A percentile compares a stretch with the other conserved stretches of the same genome.
These are phyloP conservation scores for Pseudogymnoascus sp. DNA, from an alignment of 2,329 filamentous ascomycete genomes.

Conservation along the genomic window DNA sequence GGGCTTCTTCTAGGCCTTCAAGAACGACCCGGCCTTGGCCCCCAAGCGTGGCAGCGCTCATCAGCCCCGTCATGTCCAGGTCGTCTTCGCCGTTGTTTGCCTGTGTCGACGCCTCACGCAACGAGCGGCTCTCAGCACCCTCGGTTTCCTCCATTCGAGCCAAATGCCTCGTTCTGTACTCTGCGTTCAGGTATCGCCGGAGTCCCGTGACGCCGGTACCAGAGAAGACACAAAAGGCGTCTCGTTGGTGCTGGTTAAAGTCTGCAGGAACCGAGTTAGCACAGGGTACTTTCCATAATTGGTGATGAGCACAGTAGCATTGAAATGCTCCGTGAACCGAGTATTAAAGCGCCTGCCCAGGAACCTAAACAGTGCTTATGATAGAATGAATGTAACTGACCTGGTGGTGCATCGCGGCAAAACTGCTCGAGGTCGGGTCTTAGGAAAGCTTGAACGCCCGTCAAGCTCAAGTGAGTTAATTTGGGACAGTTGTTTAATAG, in stretches of 20 bases:
- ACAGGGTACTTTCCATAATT: not conserved
- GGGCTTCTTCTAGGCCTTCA: not conserved
- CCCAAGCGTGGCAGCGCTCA: not conserved
- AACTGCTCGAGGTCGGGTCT: constrained; percentile 75
- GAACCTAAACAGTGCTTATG: constrained; percentile 11
- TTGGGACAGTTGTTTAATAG: constrained; percentile 86
- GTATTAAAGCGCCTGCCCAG: too few species aligned
- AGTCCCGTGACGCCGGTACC: constrained; percentile 72
- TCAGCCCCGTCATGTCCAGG: not conserved
- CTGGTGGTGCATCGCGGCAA: constrained; percentile 74
- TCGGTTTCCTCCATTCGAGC: not conserved
- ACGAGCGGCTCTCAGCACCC: not conserved
- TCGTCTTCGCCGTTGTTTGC: not conserved
- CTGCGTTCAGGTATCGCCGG: constrained; percentile 63
- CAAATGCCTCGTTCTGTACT: not conserved
- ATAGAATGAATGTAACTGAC: constrained; percentile 33
- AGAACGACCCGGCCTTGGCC: not conserved
- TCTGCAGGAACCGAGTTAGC: constrained; percentile 41
- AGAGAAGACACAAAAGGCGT: constrained; percentile 96
- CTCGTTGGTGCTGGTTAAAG: constrained; percentile 90
- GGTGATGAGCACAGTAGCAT: too few species aligned
- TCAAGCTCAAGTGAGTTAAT: constrained; percentile 88
- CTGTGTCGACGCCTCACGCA: not conserved
- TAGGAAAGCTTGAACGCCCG: constrained; percentile 85
- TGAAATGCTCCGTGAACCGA: too few species aligned